phyloP scores from a whole-genome alignment of 1,139 yeast genomes.

The Hanseniaspora uvarum region DNA sequence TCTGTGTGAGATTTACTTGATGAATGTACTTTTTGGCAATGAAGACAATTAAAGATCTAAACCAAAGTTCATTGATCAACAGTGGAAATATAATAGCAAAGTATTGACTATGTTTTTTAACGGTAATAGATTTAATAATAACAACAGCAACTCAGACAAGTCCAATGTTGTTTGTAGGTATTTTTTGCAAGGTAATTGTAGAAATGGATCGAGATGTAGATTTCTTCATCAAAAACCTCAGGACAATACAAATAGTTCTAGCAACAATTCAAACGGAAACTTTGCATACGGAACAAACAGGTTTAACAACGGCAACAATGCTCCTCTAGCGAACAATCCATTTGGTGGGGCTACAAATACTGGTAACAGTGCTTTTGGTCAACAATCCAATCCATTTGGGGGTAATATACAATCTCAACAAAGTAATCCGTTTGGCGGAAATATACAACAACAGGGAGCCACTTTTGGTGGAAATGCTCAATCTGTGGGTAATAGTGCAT shows the following conservation, averaged over 20 bases:
- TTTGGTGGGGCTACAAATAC: constrained; percentile 1
- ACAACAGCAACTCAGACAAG: constrained; percentile 19
- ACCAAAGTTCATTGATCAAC: too few species aligned
- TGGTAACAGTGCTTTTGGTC: constrained; percentile 23
- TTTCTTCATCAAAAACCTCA: constrained; percentile 33
- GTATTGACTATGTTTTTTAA: constrained; percentile 12
- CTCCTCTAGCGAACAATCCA: neutral
- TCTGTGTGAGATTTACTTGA: too few species aligned
- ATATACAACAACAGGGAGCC: neutral
- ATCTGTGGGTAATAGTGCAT: constrained; percentile 19
- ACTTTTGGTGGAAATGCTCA: constrained; percentile 17
- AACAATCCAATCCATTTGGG: constrained; percentile 34
- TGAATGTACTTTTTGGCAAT: too few species aligned
- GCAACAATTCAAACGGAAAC: constrained; percentile 19
- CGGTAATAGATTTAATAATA: constrained; percentile 9
- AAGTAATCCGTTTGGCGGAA: constrained; percentile 16
- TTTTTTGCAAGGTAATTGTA: constrained; percentile 34
- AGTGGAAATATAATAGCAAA: too few species aligned
- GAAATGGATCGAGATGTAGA: constrained; percentile 35
- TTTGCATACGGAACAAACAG: constrained; percentile 8
- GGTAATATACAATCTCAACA: constrained; percentile 7
- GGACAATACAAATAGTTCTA: constrained; percentile 17
- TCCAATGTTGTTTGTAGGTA: constrained; percentile 34
- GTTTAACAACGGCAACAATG: neutral
- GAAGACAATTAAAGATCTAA: too few species aligned